Evolutionary conservation across 805 yeast species (phyloP), one percentile per base, ranked within the genome.

Genomic region (Trichomonascus vanleenenianus): DNA sequence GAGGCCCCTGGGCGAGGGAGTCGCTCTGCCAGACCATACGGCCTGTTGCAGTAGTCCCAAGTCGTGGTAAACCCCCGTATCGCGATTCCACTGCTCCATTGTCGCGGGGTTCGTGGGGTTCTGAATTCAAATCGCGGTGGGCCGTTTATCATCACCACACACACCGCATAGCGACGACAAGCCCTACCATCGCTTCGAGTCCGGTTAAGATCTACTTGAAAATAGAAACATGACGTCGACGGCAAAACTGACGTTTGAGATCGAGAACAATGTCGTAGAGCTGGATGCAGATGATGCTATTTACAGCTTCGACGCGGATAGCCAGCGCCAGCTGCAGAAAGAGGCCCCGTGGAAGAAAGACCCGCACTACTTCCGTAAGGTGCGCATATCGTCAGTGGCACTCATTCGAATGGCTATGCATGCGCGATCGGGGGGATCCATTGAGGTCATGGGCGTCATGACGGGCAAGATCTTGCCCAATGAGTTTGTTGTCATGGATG

Each of bases 371-470:
- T 85, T 85, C 60, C 72, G 71, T 41, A 73, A 73, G 9, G 81
- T 75, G 5, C 73, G 76, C 49, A 72, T 88, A 1, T 83, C 95
- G 1, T 71, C 85, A 1, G 60, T 84, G 27, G 94, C 95, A 0
- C 60, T 84, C 38, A 61, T 76, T 48, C 86, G 86, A 57, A 87
- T 88, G 84, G 60, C 83, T 1, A 68, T 77, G 11, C 96, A 88
- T 63, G 89, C 96, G 10, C 68, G 83, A 19, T 68, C 80, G 1
- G 97, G 97, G 3, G 95, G 95, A 0, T 68, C 83, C 8, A 82
- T 86, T 34, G 98, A 91, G 61, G 78, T 93, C 4, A 91, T 91
- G 97, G 98, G 97, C 3, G 84, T 89, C 84, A 71, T 91, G 62
- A 76, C 89, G 0, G 97, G 98, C 1, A 79, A 78, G 53, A 74